phyloP scores from a whole-genome alignment of 2,329 filamentous ascomycete genomes.

The Aureobasidium sp. region DNA sequence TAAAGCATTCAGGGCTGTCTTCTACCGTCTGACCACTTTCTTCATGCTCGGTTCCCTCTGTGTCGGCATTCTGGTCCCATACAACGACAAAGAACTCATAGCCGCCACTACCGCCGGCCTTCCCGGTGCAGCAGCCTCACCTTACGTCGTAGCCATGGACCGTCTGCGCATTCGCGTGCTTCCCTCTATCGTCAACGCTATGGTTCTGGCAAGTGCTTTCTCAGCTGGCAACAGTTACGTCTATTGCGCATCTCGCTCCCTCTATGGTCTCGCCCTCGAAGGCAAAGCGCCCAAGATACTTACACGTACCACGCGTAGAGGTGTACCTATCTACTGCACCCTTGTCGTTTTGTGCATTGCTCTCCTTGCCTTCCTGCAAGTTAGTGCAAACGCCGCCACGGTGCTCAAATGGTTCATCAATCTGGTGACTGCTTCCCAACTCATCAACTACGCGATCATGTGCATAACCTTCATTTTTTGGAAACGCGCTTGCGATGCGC shows the following conservation, averaged over 20 bases:
- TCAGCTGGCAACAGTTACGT: slow-evolving; percentile 61
- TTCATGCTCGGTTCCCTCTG: slow-evolving; percentile 66
- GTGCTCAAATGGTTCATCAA: slow-evolving; percentile 67
- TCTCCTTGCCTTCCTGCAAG: slow-evolving; percentile 64
- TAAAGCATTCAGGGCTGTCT: slow-evolving; percentile 67
- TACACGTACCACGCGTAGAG: slow-evolving; percentile 50
- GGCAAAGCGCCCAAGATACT: slow-evolving; percentile 56
- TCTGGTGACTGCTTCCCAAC: slow-evolving; percentile 62
- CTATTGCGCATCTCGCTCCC: slow-evolving; percentile 59
- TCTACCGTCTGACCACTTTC: slow-evolving; percentile 67
- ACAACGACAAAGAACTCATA: slow-evolving; percentile 53
- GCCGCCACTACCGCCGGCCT: slow-evolving; percentile 50
- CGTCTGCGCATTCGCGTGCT: slow-evolving; percentile 53
- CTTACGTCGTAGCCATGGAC: slow-evolving; percentile 61
- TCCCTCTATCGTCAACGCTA: slow-evolving; percentile 64
- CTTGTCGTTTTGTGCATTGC: slow-evolving; percentile 56
- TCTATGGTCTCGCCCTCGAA: slow-evolving; percentile 61
- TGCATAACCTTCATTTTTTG: slow-evolving; percentile 65
- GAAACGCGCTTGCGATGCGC: slow-evolving; percentile 57
- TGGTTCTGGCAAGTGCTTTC: slow-evolving; percentile 59
- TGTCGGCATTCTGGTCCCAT: slow-evolving; percentile 63
- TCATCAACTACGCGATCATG: slow-evolving; percentile 64
- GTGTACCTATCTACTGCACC: slow-evolving; percentile 70
- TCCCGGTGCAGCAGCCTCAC: slow-evolving; percentile 56
- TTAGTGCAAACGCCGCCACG: slow-evolving; percentile 56